Conservation (phyloP, 148 eudicot genomes). For the Rhododendron molle region DNA sequence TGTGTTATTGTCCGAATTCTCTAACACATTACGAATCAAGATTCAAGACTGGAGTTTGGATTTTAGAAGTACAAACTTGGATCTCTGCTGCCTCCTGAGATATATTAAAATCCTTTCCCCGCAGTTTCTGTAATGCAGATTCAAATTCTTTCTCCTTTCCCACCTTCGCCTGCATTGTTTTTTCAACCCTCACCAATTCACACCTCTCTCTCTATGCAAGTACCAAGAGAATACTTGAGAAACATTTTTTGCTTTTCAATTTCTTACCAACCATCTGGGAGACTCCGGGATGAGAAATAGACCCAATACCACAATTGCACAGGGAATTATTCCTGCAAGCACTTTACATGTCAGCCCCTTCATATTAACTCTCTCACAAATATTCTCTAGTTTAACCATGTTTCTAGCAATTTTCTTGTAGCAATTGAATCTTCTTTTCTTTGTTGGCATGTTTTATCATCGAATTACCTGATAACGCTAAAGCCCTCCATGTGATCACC, state of each 20-base stretch:
- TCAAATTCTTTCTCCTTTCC: conserved; percentile 65
- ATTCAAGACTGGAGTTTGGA: background rate
- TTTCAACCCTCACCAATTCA: background rate
- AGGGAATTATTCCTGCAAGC: conserved; percentile 77
- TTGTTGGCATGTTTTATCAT: background rate
- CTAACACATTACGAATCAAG: background rate
- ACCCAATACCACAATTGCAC: conserved; percentile 65
- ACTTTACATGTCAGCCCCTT: conserved; percentile 6
- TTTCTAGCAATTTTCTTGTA: background rate
- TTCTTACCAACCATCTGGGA: conserved; percentile 95
- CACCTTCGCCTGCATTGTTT: conserved; percentile 54
- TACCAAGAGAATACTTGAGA: background rate
- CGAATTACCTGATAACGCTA: conserved; percentile 65
- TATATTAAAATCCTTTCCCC: conserved; percentile 70
- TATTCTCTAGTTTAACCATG: background rate
- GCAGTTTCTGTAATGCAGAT: conserved; percentile 55
- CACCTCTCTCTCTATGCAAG: background rate
- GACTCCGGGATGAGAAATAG: conserved; percentile 84
- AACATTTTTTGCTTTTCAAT: background rate
- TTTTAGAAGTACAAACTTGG: conserved; percentile 36
- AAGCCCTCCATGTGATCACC: conserved; percentile 65
- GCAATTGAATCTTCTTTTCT: background rate
- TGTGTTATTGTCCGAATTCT: background rate
- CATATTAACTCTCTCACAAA: background rate
- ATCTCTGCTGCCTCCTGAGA: conserved; percentile 78